A percentile compares a stretch with the other conserved stretches of the same genome.
Evolutionary conservation across 495 filamentous ascomycete genomes (phyloP).

Genomic region (Daldinia childiae): DNA sequence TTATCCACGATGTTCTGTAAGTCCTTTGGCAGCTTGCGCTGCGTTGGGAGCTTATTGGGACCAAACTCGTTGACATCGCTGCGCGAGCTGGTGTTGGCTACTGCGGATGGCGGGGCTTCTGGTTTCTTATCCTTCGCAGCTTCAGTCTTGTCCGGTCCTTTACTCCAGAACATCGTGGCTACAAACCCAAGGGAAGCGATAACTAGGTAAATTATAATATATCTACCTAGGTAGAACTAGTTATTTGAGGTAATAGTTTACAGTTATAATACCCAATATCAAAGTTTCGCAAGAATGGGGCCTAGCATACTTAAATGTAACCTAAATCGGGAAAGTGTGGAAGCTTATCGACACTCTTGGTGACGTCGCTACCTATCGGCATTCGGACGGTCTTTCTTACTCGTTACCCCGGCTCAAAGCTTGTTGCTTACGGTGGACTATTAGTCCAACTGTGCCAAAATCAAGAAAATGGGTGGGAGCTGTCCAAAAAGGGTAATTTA

Average conservation of each 20-base stretch:
- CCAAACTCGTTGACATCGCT: conserved; percentile 50
- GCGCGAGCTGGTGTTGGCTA: conserved; percentile 45
- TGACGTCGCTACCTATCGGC: conserved; percentile 45
- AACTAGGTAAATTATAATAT: neutral
- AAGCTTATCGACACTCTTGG: conserved; percentile 26
- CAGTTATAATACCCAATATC: neutral
- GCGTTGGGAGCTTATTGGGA: conserved; percentile 62
- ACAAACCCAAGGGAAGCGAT: neutral
- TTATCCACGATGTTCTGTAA: conserved; percentile 75
- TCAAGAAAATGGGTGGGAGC: too few relatives aligned
- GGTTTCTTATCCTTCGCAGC: conserved; percentile 43
- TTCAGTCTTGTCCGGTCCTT: conserved; percentile 53
- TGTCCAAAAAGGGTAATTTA: too few relatives aligned
- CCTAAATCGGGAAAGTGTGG: conserved; percentile 1
- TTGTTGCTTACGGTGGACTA: too few relatives aligned
- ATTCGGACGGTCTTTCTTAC: conserved; percentile 19
- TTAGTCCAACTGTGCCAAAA: too few relatives aligned
- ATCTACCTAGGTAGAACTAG: neutral
- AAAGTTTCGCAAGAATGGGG: conserved; percentile 1
- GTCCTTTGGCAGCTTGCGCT: conserved; percentile 70
- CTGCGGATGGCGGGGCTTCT: conserved; percentile 38
- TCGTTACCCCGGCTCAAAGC: conserved; percentile 1
- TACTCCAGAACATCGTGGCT: conserved; percentile 52
- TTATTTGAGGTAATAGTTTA: neutral
- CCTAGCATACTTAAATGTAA: neutral